Base-by-base conservation (phyloP, 106 monocot genomes). In the Dioscorea dumetorum region DNA sequence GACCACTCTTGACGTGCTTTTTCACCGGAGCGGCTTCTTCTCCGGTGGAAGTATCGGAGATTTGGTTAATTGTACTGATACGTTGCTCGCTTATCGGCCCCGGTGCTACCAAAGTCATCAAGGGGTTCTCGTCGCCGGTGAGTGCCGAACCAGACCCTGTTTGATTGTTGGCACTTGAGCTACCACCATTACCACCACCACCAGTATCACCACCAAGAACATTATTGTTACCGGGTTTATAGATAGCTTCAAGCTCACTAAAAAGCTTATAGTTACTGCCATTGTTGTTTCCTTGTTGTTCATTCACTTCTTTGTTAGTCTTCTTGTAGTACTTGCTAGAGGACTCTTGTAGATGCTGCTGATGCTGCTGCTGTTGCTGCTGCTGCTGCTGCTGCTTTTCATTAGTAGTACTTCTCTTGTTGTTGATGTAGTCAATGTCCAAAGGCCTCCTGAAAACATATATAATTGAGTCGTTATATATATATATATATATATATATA, bases 231-330 rank as follows among this genome's bases (percentile, higher is more conserved):
- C 85, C 85, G 3, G 85, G 90, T 61, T 85, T 84, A 75, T 80
- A 97, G 69, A 86, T 91, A 48, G 88, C 85, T 64, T 89, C 93
- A 8, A 97, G 82, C 70, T 97, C 91, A 64, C 88, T 87, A 80
- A 89, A 92, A 58, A 87, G 80, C 72, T 92, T 89, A 77, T 84
- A 80, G 72, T 91, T 95, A 72, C 71, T 74, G 58, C 69, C 73
- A 72, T 61, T 77, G 57, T 33, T 32, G 41, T 21, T 52, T 0
- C 34, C 60, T 12, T 74, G 58, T 6, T 14, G 24, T 1, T 61
- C 71, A n/a, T 13, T 35, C 0, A 22, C 60, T 41, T 67, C 78
- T 49, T 81, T 81, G 68, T 57, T 69, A 41, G 10, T 10, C n/a
- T 67, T 73, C 65, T 82, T 85, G 62, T 54, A 70, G 69, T 78